phyloP scores from a whole-genome alignment of 78 protist genomes.

The Parvularia atlantis region DNA sequence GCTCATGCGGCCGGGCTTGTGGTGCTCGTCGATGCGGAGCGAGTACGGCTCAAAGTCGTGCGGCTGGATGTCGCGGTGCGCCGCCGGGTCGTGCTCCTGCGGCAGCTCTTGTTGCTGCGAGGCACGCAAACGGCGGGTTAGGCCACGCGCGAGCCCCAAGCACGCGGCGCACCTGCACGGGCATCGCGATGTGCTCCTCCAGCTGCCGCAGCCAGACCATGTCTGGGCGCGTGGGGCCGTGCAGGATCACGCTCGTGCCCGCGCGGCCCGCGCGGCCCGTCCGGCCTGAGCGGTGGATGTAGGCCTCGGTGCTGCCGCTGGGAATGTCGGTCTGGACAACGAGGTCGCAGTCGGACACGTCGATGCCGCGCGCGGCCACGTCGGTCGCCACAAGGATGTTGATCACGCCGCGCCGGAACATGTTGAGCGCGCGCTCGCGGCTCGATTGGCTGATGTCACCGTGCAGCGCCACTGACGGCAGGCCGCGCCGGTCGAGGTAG shows the following conservation, averaged over 20 bases:
- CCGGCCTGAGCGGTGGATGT: constrained; percentile 97
- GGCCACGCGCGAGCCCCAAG: too few relatives aligned
- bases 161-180: too few relatives aligned
- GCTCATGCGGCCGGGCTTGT: too few relatives aligned
- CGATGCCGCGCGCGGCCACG: constrained; percentile 90
- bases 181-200: too few relatives aligned
- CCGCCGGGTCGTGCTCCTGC: not conserved
- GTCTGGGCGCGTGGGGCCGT: too few relatives aligned
- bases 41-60: too few relatives aligned
- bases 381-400: constrained; percentile 86
- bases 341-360: constrained; percentile 74
- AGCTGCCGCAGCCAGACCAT: constrained; percentile 21
- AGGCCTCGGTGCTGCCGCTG: constrained; percentile 60
- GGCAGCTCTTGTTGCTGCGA: too few relatives aligned
- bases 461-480: constrained; percentile 68
- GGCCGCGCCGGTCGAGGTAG: constrained; percentile 33
- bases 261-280: constrained; percentile 91
- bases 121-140: too few relatives aligned
- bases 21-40: too few relatives aligned
- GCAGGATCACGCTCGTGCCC: constrained; percentile 54
- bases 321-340: constrained; percentile 95
- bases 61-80: too few relatives aligned
- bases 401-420: constrained; percentile 29
- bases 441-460: constrained; percentile 87
- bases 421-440: constrained; percentile 74